Base-by-base conservation (phyloP, 352 stramenopile genomes). In the Phytophthora pisi region DNA sequence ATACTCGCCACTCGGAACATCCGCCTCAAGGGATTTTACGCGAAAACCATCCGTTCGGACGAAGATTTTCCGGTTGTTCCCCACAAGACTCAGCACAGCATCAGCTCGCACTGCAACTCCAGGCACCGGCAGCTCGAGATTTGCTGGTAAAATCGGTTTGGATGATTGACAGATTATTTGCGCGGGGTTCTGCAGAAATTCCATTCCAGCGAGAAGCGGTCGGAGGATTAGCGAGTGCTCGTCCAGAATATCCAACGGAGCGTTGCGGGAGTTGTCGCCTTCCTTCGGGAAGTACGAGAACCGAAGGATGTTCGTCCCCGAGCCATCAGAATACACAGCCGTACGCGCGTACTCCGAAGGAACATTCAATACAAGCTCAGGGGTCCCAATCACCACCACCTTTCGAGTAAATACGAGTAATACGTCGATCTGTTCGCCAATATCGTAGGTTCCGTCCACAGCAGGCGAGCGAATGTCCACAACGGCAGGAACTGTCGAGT, bases 11-110 rank as follows among this genome's bases (percentile, higher is more conserved):
- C 63, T 86, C 0, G 64, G 36, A 4, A 88, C 57, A 13, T 86
- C 70, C 0, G 81, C 64, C 0, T 62, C 40, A 2, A 95, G 26
- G 0, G 54, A 43, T 23, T 70, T 47, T 1, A 93, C 62, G 1
- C 77, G 75, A 18, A 91, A 70, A 1, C 81, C 78, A 34, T 91
- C 83, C 0, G 86, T 94, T 16, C 86, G 75, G 7, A 92, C 61
- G 38, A 82, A 91, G 24, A 94, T 79, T 34, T 84, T 86, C 1
- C 70, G 63, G 42, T 73, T 82, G 46, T 84, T 89, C 5, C 79
- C 84, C 26, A 87, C 79, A 4, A 94, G 74, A 64, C 85, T 92
- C 1, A 65, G 64, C 10, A 82, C 75, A 0, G 82, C 78, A 63
- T 90, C 79, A 11, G 73, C 78, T 7, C 75, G 77, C 0, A 88